Conservation (phyloP, 2,329 filamentous ascomycete genomes). For the Aspergillus ochraceus region DNA sequence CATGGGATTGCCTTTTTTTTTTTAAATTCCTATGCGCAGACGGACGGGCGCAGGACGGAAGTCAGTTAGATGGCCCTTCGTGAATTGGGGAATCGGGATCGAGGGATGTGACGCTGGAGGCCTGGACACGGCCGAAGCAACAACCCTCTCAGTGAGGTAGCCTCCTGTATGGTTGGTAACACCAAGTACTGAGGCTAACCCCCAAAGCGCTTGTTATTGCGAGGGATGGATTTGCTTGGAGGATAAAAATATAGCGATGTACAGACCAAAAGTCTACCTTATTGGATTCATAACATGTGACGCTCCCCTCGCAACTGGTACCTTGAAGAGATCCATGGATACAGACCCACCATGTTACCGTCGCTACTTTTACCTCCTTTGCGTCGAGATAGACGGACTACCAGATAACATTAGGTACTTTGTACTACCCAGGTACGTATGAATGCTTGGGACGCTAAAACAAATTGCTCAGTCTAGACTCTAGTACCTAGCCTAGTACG, state of each 20-base stretch:
- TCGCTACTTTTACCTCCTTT: too few relatives aligned
- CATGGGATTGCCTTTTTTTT: neutral
- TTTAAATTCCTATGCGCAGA: constrained; percentile 5
- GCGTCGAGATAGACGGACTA: too few relatives aligned
- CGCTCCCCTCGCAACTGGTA: too few relatives aligned
- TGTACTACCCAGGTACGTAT: too few relatives aligned
- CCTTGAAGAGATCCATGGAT: too few relatives aligned
- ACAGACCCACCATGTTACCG: too few relatives aligned
- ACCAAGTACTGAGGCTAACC: neutral
- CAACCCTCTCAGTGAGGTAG: too few relatives aligned
- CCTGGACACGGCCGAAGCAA: neutral
- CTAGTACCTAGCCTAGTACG: too few relatives aligned
- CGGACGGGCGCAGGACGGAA: constrained; percentile 9
- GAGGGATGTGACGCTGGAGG: neutral
- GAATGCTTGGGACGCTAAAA: too few relatives aligned
- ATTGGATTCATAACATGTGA: neutral
- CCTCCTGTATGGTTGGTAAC: neutral
- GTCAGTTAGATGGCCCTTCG: constrained; percentile 10
- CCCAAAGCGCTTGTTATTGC: neutral
- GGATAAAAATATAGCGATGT: neutral
- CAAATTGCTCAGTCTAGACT: too few relatives aligned
- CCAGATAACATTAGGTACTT: too few relatives aligned
- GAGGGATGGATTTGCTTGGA: neutral
- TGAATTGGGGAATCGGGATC: constrained; percentile 6
- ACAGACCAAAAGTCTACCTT: neutral